Percentiles rank a stretch among this genome's conserved stretches.
These are phyloP conservation scores for Zygosaccharomyces gambellarensis DNA, from an alignment of 805 yeast species.

Conservation along the genomic window DNA sequence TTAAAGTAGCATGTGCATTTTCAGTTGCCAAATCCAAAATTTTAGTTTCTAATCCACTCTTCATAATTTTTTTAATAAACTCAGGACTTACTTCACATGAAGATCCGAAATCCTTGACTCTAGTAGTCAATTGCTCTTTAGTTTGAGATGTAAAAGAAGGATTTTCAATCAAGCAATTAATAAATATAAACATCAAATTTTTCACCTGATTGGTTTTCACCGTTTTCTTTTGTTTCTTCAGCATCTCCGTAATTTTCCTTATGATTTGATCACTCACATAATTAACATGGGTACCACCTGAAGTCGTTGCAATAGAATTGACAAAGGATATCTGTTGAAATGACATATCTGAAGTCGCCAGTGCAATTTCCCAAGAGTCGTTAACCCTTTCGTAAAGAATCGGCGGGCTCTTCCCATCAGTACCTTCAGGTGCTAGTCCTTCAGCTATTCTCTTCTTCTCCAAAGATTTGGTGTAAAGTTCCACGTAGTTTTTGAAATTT, in stretches of 20 bases:
- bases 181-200: slow-evolving; percentile 82
- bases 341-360: slow-evolving; percentile 83
- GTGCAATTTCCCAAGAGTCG: slow-evolving; percentile 94
- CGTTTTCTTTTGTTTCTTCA: slow-evolving; percentile 70
- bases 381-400: slow-evolving; percentile 75
- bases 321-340: slow-evolving; percentile 96
- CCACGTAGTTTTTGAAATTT: slow-evolving; percentile 82
- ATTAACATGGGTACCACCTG: slow-evolving; percentile 95
- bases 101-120: slow-evolving; percentile 85
- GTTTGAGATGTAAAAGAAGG: slow-evolving; percentile 98
- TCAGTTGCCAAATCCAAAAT: slow-evolving; percentile 79
- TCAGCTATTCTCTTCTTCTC: slow-evolving; percentile 42
- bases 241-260: slow-evolving; percentile 62
- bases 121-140: slow-evolving; percentile 89
- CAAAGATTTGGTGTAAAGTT: slow-evolving; percentile 78
- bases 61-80: slow-evolving; percentile 65
- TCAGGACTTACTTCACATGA: slow-evolving; percentile 70
- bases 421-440: slow-evolving; percentile 31
- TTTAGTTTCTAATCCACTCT: slow-evolving; percentile 65
- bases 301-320: slow-evolving; percentile 93
- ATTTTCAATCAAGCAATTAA: slow-evolving; percentile 89
- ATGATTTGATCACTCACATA: slow-evolving; percentile 80
- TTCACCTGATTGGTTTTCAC: slow-evolving; percentile 85
- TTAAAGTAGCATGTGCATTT: slow-evolving; percentile 81
- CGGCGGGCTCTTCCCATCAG: slow-evolving; percentile 41